Evolutionary conservation across 2,329 filamentous ascomycete species (phyloP).

Genomic region (Diaporthe australafricana): DNA sequence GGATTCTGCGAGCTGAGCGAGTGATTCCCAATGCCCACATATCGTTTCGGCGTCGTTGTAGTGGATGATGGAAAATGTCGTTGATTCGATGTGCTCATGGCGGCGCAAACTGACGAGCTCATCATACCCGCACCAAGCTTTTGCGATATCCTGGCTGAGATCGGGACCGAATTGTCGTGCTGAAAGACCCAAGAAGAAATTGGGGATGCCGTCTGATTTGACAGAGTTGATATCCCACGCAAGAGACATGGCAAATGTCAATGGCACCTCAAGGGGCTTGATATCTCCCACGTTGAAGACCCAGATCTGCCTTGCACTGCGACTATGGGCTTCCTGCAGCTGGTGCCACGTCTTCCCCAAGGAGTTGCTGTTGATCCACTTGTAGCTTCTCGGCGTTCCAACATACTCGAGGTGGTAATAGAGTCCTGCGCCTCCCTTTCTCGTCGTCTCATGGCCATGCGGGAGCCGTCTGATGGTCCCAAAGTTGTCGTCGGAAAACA

Average conservation of each 20-base stretch:
- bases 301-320: constrained; percentile 70
- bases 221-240: constrained; percentile 65
- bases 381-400: constrained; percentile 69
- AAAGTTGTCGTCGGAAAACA: constrained; percentile 74
- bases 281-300: constrained; percentile 74
- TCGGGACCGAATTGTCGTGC: constrained; percentile 42
- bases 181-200: constrained; percentile 58
- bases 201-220: constrained; percentile 57
- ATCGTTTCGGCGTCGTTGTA: constrained; percentile 70
- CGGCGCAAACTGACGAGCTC: constrained; percentile 62
- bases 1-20: constrained; percentile 57
- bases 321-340: constrained; percentile 64
- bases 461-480: constrained; percentile 70
- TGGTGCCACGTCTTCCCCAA: constrained; percentile 46
- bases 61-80: constrained; percentile 68
- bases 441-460: constrained; percentile 59
- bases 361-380: constrained; percentile 72
- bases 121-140: constrained; percentile 65
- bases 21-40: constrained; percentile 61
- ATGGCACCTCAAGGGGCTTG: constrained; percentile 69
- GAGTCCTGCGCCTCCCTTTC: constrained; percentile 69
- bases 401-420: constrained; percentile 73
- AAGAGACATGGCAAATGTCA: constrained; percentile 68
- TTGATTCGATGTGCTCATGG: constrained; percentile 68
- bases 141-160: constrained; percentile 56